Evolutionary conservation across 106 monocot species (phyloP), one percentile per base, ranked within the genome.

Genomic region (Chionographis japonica): DNA sequence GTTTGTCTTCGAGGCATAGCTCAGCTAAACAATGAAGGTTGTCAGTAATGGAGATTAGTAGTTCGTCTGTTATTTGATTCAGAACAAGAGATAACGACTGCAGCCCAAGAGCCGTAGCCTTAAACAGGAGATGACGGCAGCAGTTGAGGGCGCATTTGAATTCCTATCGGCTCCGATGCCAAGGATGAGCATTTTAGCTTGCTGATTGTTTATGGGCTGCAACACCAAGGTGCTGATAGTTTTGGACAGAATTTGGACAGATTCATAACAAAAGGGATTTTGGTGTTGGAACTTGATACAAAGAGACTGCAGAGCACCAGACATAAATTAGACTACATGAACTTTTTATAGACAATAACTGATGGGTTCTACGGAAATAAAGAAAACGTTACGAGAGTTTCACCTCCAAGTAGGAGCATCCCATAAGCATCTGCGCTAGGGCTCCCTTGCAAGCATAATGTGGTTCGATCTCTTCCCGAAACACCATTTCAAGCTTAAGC

Each of bases 1-100:
- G 88, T 61, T 64, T 77, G 68, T 86, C 95, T 83, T 95, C 88
- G 27, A 88, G 95, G 73, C 79, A 84, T 4, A 95, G 69, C 19
- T 84, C 84, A 54, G 63, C 49, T 54, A 95, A 72, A 67, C 75
- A 67, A 55, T 54, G 77, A 50, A 95, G 75, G 64, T 54, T 85
- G 5, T 17, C 42, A 15, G 75, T 62, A 58, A 95, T 81, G 11
- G 54, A 60, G 11, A 61, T 15, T 6, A 91, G 10, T 6, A 95
- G 65, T 67, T 78, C 68, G 76, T 95, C 95, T 4, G 85, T 83
- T 62, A 91, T 88, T 43, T 17, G 54, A 65, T 84, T 35, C 65
- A 95, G 58, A 18, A 86, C 84, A 70, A 95, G 91, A 38, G 88
- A 70, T 10, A 91, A 68, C 6, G 91, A 88, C n/a, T 65, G 83